Conservation (phyloP, 75 land plant genomes). For the Cupressus sempervirens region DNA sequence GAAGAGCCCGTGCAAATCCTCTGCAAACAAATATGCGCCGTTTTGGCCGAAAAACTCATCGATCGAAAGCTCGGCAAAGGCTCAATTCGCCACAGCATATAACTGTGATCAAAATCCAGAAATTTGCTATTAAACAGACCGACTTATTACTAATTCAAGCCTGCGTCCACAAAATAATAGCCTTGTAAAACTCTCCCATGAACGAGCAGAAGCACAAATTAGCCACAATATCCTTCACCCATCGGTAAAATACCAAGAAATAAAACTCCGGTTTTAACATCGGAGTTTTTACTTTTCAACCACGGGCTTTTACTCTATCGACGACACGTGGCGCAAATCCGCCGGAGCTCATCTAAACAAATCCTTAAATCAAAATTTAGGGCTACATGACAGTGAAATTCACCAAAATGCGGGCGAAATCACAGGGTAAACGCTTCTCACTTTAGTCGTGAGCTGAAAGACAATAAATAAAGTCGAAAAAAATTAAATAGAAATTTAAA, state of each 20-base stretch:
- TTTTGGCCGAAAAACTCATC: background rate
- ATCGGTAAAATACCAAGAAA: background rate
- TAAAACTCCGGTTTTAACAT: background rate
- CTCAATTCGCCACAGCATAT: background rate
- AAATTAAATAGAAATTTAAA: too few relatives aligned
- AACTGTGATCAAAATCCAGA: too few relatives aligned
- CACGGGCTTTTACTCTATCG: background rate
- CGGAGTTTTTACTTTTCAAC: background rate
- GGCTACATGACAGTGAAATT: background rate
- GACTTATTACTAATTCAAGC: background rate
- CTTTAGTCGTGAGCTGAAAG: background rate
- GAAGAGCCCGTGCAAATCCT: background rate
- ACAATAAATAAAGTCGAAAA: background rate
- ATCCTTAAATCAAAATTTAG: background rate
- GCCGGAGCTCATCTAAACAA: background rate
- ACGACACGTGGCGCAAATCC: background rate
- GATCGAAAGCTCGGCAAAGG: background rate
- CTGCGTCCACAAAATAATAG: background rate
- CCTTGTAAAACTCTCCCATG: background rate
- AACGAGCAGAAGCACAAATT: background rate
- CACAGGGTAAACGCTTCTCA: background rate
- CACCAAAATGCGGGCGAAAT: background rate
- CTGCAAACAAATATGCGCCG: background rate
- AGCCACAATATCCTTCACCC: slow-evolving; percentile 4
- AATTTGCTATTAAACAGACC: background rate